A percentile compares a stretch with the other conserved stretches of the same genome.
These are phyloP conservation scores for Saccharomycopsis javanensis DNA, from an alignment of 805 yeast genomes.

Conservation along the genomic window DNA sequence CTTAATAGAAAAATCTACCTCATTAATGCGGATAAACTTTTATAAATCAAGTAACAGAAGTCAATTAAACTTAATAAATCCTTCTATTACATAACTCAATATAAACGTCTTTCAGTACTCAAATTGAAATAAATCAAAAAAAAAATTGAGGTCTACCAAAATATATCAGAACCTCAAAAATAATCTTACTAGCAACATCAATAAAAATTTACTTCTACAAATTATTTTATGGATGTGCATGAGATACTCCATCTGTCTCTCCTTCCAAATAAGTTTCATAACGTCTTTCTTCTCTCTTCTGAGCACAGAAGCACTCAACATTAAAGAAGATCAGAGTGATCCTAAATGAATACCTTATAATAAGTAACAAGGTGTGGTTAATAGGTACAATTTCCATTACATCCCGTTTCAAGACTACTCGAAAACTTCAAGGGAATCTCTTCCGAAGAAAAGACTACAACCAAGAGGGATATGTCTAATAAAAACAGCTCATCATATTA, in stretches of 20 bases:
- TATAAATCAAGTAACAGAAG: neutral
- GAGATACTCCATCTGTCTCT: too few relatives aligned
- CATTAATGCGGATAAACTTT: neutral
- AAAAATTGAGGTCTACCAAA: too few relatives aligned
- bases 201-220: too few relatives aligned
- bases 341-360: slow-evolving; percentile 1
- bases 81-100: too few relatives aligned
- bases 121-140: neutral
- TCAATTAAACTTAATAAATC: neutral
- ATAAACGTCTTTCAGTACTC: too few relatives aligned
- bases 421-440: neutral
- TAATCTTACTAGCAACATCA: too few relatives aligned
- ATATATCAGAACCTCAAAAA: too few relatives aligned
- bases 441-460: neutral
- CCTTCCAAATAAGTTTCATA: neutral
- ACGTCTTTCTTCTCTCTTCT: neutral
- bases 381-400: slow-evolving; percentile 2
- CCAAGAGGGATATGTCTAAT: slow-evolving; percentile 2
- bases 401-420: neutral
- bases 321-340: neutral
- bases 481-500: slow-evolving; percentile 1
- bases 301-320: neutral
- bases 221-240: too few relatives aligned
- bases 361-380: slow-evolving; percentile 2
- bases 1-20: slow-evolving; percentile 1